Evolutionary conservation across 352 stramenopile species (phyloP).

Genomic region (Globisporangium mamillatum): DNA sequence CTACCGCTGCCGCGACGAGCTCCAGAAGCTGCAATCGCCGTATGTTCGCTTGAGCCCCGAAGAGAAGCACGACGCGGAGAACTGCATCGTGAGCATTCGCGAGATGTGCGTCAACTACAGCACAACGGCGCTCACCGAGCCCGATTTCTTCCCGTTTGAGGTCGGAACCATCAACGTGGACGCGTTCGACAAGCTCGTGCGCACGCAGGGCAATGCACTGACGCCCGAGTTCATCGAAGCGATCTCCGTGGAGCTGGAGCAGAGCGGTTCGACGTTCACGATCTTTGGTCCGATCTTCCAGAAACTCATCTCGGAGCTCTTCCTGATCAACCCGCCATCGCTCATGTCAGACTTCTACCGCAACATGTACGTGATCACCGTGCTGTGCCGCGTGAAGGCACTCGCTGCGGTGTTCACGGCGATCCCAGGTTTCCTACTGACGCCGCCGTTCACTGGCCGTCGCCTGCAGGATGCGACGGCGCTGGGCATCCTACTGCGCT

Average conservation of each 20-base stretch:
- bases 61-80: slow-evolving; percentile 50
- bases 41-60: slow-evolving; percentile 43
- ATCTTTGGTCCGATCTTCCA: slow-evolving; percentile 79
- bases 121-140: slow-evolving; percentile 75
- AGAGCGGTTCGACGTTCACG: slow-evolving; percentile 40
- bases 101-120: slow-evolving; percentile 88
- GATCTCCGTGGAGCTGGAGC: slow-evolving; percentile 47
- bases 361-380: slow-evolving; percentile 64
- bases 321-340: slow-evolving; percentile 74
- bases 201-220: slow-evolving; percentile 45
- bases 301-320: slow-evolving; percentile 76
- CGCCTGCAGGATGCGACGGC: slow-evolving; percentile 76
- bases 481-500: slow-evolving; percentile 71
- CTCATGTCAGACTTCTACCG: slow-evolving; percentile 75
- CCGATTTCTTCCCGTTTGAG: slow-evolving; percentile 84
- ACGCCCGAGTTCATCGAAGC: slow-evolving; percentile 62
- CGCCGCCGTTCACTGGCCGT: slow-evolving; percentile 54
- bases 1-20: slow-evolving; percentile 68
- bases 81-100: slow-evolving; percentile 50
- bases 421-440: slow-evolving; percentile 73
- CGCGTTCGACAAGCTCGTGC: slow-evolving; percentile 68
- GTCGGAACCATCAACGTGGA: slow-evolving; percentile 59
- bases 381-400: slow-evolving; percentile 65
- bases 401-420: slow-evolving; percentile 60
- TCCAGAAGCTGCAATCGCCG: slow-evolving; percentile 63